phyloP scores from a whole-genome alignment of 805 yeast species.

The Candida easanensis region DNA sequence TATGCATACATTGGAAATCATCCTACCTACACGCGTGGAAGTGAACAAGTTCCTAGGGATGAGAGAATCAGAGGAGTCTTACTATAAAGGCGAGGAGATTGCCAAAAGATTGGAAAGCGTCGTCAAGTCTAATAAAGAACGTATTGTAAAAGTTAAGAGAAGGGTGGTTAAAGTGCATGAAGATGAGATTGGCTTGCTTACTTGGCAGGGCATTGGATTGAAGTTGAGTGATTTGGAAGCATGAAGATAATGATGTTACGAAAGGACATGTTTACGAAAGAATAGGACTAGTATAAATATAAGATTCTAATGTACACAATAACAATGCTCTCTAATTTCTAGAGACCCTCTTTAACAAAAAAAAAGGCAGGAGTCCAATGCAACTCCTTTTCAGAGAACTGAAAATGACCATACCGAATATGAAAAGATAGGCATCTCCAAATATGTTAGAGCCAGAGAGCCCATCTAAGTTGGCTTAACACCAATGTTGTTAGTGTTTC shows the following conservation, averaged over 20 bases:
- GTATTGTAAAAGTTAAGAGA: slow-evolving; percentile 15
- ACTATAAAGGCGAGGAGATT: slow-evolving; percentile 13
- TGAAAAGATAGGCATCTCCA: too few relatives aligned
- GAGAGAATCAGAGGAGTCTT: slow-evolving; percentile 25
- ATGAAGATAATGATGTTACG: too few relatives aligned
- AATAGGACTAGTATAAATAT: too few relatives aligned
- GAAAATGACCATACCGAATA: too few relatives aligned
- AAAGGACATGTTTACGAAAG: too few relatives aligned
- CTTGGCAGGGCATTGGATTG: slow-evolving; percentile 20
- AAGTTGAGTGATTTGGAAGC: slow-evolving; percentile 9
- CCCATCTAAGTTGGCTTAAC: slow-evolving; percentile 10
- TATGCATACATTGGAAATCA: slow-evolving; percentile 9
- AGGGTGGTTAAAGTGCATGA: slow-evolving; percentile 11
- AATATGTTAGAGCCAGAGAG: too few relatives aligned
- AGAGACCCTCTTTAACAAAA: too few relatives aligned
- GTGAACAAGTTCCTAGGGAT: slow-evolving; percentile 20
- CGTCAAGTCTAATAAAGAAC: slow-evolving; percentile 2
- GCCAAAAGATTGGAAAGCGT: slow-evolving; percentile 8
- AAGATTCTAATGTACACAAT: too few relatives aligned
- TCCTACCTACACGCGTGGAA: slow-evolving; percentile 13
- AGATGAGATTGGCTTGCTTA: slow-evolving; percentile 10
- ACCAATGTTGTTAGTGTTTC: slow-evolving; percentile 68
- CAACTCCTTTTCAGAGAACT: too few relatives aligned
- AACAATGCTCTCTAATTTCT: too few relatives aligned
- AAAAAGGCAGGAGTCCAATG: too few relatives aligned